These are phyloP conservation scores for Rusavskia elegans DNA, from an alignment of 495 filamentous ascomycete species.

Conservation along the genomic window DNA sequence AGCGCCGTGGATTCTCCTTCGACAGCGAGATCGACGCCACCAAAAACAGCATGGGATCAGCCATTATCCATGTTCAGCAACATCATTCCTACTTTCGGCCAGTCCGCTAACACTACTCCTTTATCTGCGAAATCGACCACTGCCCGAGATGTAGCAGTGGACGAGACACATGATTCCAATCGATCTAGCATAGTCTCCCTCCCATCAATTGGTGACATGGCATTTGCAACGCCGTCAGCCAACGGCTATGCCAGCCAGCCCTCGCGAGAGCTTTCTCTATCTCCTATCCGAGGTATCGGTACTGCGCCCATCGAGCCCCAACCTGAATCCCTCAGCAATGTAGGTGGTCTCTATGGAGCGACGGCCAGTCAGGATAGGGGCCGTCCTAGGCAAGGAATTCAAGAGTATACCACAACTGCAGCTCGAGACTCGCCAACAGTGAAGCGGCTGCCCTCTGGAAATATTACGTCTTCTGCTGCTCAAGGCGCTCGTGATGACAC, in stretches of 20 bases:
- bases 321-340: neutral
- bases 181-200: neutral
- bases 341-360: neutral
- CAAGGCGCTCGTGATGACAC: neutral
- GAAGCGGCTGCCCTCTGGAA: no score
- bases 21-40: constrained; percentile 7
- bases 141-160: constrained; percentile 1
- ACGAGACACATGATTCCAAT: constrained; percentile 1
- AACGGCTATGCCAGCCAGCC: neutral
- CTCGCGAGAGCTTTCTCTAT: constrained; percentile 17
- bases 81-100: constrained; percentile 12
- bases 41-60: constrained; percentile 14
- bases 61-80: constrained; percentile 12
- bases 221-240: neutral
- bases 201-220: neutral
- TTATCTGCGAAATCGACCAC: constrained; percentile 9
- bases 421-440: neutral
- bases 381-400: constrained; percentile 1
- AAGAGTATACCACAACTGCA: neutral
- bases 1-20: constrained; percentile 5
- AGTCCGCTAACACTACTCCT: constrained; percentile 11
- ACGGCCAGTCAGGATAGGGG: neutral
- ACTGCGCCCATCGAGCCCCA: constrained; percentile 19
- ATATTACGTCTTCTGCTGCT: no score
- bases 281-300: constrained; percentile 25